Evolutionary conservation across 148 eudicot genomes (phyloP).

Genomic region (Diospyros kaki): DNA sequence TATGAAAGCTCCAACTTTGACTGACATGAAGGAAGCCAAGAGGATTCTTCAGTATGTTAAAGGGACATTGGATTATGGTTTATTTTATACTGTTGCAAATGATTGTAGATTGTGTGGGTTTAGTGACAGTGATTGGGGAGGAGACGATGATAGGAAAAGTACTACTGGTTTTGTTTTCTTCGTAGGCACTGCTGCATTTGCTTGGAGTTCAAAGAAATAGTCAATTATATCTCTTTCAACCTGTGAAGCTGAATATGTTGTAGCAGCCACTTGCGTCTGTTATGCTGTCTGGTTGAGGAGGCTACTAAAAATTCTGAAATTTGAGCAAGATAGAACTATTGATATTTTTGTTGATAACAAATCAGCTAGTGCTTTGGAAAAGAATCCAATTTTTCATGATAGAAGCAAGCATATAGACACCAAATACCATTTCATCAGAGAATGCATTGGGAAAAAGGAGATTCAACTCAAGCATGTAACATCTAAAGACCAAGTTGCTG

Average conservation of each 20-base stretch:
- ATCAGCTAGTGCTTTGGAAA: too few species aligned
- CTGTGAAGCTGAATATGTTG: neutral
- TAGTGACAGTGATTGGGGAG: neutral
- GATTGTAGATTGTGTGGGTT: too few species aligned
- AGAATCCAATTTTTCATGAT: too few species aligned
- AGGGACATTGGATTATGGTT: neutral
- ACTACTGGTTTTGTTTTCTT: neutral
- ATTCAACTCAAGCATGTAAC: too few species aligned
- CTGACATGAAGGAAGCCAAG: neutral
- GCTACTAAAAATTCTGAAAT: too few species aligned
- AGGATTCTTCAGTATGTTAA: neutral
- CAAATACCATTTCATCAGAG: too few species aligned
- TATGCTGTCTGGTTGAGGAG: too few species aligned
- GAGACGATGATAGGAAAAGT: neutral
- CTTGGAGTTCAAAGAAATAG: neutral
- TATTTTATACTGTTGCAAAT: neutral
- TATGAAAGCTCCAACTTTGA: neutral
- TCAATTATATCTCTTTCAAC: neutral
- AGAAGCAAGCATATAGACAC: too few species aligned
- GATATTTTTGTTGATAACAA: too few species aligned
- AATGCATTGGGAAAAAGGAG: too few species aligned
- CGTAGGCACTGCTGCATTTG: neutral
- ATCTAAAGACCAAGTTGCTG: too few species aligned
- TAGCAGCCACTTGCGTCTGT: neutral
- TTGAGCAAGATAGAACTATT: too few species aligned